A percentile compares a stretch with the other conserved stretches of the same genome.
Evolutionary conservation across 805 yeast species (phyloP).

Genomic region (Suhomyces xylopsoci): DNA sequence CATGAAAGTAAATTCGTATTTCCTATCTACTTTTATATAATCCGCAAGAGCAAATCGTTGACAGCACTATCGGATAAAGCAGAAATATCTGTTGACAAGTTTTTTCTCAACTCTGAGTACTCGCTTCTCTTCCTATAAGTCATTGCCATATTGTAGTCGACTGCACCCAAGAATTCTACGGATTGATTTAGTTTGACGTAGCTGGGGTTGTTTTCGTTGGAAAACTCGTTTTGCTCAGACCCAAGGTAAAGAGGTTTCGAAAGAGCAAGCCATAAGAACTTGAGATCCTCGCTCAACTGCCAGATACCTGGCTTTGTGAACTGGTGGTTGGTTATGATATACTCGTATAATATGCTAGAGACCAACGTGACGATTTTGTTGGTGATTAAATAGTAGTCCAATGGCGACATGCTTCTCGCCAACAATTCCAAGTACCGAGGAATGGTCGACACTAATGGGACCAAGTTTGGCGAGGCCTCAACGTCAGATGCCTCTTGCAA

Average conservation of each 20-base stretch:
- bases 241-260: conserved; percentile 17
- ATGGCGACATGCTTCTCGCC: conserved; percentile 18
- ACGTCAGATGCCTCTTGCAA: conserved; percentile 7
- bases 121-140: conserved; percentile 12
- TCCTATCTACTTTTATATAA: conserved; percentile 11
- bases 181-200: conserved; percentile 28
- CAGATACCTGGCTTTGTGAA: conserved; percentile 30
- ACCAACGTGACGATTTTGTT: conserved; percentile 25
- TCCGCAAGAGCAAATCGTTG: conserved; percentile 25
- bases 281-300: conserved; percentile 33
- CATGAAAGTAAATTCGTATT: too few species aligned
- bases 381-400: conserved; percentile 30
- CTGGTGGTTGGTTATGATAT: conserved; percentile 37
- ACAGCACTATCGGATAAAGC: conserved; percentile 21
- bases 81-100: conserved; percentile 17
- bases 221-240: conserved; percentile 5
- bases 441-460: conserved; percentile 19
- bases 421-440: conserved; percentile 26
- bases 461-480: conserved; percentile 21
- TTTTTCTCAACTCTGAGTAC: conserved; percentile 16
- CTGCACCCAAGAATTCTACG: conserved; percentile 23
- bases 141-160: conserved; percentile 22
- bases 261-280: conserved; percentile 17
- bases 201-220: conserved; percentile 22
- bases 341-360: conserved; percentile 31